These are phyloP conservation scores for Raffaelea deltoideospora DNA, from an alignment of 2,329 filamentous ascomycete species.

Conservation along the genomic window DNA sequence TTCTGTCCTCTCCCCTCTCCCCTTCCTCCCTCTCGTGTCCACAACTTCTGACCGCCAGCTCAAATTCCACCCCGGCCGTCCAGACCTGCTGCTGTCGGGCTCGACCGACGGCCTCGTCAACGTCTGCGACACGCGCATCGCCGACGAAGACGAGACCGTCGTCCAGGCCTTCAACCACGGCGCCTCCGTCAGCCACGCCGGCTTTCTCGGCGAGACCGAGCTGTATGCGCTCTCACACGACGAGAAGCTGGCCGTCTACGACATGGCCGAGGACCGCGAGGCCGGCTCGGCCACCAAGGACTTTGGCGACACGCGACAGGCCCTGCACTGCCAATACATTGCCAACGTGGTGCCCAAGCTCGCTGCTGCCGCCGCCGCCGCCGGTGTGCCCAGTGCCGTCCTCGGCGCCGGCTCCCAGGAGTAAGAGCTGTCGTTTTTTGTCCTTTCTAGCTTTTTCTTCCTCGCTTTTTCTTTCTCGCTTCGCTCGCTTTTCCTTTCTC, in stretches of 20 bases:
- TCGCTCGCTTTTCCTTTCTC: constrained; percentile 17
- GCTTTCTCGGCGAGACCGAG: constrained; percentile 49
- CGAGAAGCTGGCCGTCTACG: constrained; percentile 61
- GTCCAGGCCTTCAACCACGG: constrained; percentile 67
- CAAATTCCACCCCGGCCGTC: constrained; percentile 43
- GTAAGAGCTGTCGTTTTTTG: constrained; percentile 26
- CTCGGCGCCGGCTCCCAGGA: constrained; percentile 54
- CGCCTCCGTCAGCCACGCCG: constrained; percentile 59
- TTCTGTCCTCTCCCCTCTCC: no score
- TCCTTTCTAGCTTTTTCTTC: constrained; percentile 19
- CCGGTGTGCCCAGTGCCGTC: constrained; percentile 39
- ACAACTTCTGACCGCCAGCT: constrained; percentile 20
- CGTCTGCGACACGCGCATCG: constrained; percentile 54
- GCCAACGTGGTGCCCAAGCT: constrained; percentile 50
- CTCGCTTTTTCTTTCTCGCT: constrained; percentile 7
- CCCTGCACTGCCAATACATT: constrained; percentile 59
- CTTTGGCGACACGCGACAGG: constrained; percentile 54
- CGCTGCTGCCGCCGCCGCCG: no score
- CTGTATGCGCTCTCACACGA: constrained; percentile 65
- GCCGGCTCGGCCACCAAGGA: constrained; percentile 38
- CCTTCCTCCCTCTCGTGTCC: no score
- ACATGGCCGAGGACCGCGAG: constrained; percentile 47
- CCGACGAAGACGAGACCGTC: constrained; percentile 63
- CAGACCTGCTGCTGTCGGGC: constrained; percentile 53
- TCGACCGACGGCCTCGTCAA: constrained; percentile 71